Percentiles rank a stretch among this genome's conserved stretches.
Conservation (phyloP, 1,284 basidiomycete genomes). For the Puccinia sorghi region DNA sequence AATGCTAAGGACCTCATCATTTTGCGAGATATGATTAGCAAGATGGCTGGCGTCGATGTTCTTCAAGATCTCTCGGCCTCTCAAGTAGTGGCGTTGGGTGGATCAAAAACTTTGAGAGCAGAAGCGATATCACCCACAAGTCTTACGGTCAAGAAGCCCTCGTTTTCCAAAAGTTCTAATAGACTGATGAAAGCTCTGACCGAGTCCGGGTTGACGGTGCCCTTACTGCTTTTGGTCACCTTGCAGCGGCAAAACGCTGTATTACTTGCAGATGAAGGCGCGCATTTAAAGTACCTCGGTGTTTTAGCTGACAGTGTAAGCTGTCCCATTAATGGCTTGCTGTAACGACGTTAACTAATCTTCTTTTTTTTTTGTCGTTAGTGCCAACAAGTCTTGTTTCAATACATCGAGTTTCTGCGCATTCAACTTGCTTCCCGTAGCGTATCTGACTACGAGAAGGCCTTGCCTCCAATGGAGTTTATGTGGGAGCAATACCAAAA, state of each 20-base stretch:
- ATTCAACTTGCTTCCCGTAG: constrained; percentile 58
- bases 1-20: constrained; percentile 88
- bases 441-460: constrained; percentile 57
- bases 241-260: constrained; percentile 81
- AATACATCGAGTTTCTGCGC: constrained; percentile 63
- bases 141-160: constrained; percentile 55
- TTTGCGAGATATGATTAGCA: constrained; percentile 84
- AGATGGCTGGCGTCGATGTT: constrained; percentile 92
- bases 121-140: constrained; percentile 67
- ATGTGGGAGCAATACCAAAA: constrained; percentile 75
- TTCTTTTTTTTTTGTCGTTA: constrained; percentile 51
- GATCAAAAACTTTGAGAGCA: constrained; percentile 79
- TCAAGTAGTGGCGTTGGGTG: constrained; percentile 84
- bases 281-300: constrained; percentile 79
- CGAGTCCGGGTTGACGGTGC: constrained; percentile 71
- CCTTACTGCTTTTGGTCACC: constrained; percentile 82
- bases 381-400: constrained; percentile 63
- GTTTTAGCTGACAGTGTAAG: constrained; percentile 77
- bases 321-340: constrained; percentile 19
- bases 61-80: constrained; percentile 76
- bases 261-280: constrained; percentile 66
- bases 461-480: constrained; percentile 68
- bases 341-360: neutral
- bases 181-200: constrained; percentile 72
- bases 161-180: constrained; percentile 56